Base-by-base conservation (phyloP, 148 eudicot species). In the Diospyros lotus region DNA sequence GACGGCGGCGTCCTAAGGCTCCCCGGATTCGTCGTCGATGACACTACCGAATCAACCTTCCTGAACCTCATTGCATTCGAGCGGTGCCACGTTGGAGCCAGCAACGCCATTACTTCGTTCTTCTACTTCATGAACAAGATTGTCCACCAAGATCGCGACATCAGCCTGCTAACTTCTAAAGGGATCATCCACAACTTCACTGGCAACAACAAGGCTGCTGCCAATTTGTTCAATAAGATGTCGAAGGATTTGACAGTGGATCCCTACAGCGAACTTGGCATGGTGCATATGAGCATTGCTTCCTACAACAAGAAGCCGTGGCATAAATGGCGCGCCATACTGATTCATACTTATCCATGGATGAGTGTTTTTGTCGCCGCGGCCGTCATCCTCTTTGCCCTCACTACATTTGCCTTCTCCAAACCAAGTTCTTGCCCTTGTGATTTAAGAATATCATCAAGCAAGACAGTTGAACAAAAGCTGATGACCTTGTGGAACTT, bases 391-490 rank as follows among this genome's bases (percentile, higher is more conserved):
- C 15, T 55, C 14, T 55, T 55, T 10, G 59, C 59, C 12, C 59
- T 55, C 59, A 55, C 59, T 9, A 55, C 12, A 55, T 28, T 28
- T 28, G 73, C 75, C 59, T 69, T 72, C 58, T 8, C 75, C n/a
- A 52, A 39, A 48, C 40, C 72, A 55, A 38, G 69, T 45, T 80
- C 75, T n/a, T 38, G 61, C 54, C 58, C 80, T 68, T 59, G 66
- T 39, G 41, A 66, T 68, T 10, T 66, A 62, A 83, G 63, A 67
- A 77, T 66, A 58, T 68, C 70, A 11, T 78, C 76, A 10, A 82
- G 77, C 7, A 82, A 83, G 75, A 87, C 78, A 50, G 74, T 72
- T 2, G 87, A 85, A 80, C 88, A 85, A 67, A 85, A 87, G 71
- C 85, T 83, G 58, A 77, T 79, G 48, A 87, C 79, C 76, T 76